Evolutionary conservation across 2,329 filamentous ascomycete genomes (phyloP).

Genomic region (Fusarium compactum): DNA sequence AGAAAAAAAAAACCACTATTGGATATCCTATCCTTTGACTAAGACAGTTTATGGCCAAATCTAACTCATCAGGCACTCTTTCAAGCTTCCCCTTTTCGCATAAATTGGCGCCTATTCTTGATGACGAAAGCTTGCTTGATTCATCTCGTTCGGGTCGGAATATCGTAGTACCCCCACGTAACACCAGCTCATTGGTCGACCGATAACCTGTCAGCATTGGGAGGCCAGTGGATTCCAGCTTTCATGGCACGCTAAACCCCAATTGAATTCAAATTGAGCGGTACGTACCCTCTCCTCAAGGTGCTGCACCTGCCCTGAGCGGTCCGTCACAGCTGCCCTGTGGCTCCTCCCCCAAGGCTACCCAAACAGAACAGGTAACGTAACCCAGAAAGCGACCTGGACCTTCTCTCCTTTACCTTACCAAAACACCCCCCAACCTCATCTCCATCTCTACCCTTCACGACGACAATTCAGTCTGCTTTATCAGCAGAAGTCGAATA

Average conservation of each 20-base stretch:
- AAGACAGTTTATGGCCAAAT: background rate
- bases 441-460: conserved; percentile 39
- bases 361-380: conserved; percentile 53
- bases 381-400: conserved; percentile 48
- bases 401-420: conserved; percentile 43
- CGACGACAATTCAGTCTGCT: conserved; percentile 46
- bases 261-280: background rate
- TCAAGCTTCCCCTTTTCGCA: conserved; percentile 38
- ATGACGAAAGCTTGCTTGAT: conserved; percentile 32
- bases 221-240: conserved; percentile 20
- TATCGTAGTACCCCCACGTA: conserved; percentile 17
- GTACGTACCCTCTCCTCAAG: conserved; percentile 30
- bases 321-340: conserved; percentile 31
- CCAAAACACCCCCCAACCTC: conserved; percentile 42
- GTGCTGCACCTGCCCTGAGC: conserved; percentile 29
- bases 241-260: conserved; percentile 7
- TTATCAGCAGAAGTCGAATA: conserved; percentile 45
- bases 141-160: conserved; percentile 39
- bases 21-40: background rate
- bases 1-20: background rate
- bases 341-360: conserved; percentile 30
- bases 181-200: conserved; percentile 12
- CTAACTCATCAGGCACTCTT: background rate
- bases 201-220: conserved; percentile 34
- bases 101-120: conserved; percentile 19